Base-by-base conservation (phyloP, 345 rosid genomes). In the Citrus cavaleriei region DNA sequence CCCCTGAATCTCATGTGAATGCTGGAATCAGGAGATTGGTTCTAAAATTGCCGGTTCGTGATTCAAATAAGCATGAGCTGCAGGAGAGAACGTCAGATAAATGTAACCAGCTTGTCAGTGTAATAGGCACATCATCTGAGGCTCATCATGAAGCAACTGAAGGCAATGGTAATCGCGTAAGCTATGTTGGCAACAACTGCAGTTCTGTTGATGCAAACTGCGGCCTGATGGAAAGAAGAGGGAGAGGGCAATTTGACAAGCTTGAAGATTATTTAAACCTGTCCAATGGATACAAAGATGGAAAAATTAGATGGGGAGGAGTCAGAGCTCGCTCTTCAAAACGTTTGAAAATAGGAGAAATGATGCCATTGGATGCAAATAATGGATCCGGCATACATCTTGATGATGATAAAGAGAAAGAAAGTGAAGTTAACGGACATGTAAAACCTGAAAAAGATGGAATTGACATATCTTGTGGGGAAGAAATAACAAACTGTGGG, bases 271-370 rank as follows among this genome's bases (percentile, higher is more conserved):
- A 78, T 79, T 58, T 83, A 51, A 82, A 87, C 80, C 82, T 86
- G 74, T 79, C 80, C 19, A 82, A 84, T 71, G 89, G 88, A 71
- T 84, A 74, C 82, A 87, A 73, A 75, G 84, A 83, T 83, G 90
- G 88, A 73, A 84, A 89, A 76, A 85, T 94, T 76, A 91, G 80
- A 81, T 97, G 99, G 99, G 99, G 97, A 85, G 91, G 88, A 62
- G 93, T 82, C 75, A 97, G 80, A 89, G 90, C 90, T 59, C 98
- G 99, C 65, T 86, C 93, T 59, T 78, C 89, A 42, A 94, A 93
- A 85, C 93, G 93, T 70, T 87, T 74, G 73, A 91, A 88, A 85
- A 78, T 85, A 68, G 84, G 91, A 77, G 91, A 91, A 86, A 80
- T 85, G 13, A 25, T 72, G 68, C 78, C 88, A 72, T 79, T 68